These are phyloP conservation scores for Geotrichum reessii DNA, from an alignment of 1,139 yeast genomes.

Conservation along the genomic window DNA sequence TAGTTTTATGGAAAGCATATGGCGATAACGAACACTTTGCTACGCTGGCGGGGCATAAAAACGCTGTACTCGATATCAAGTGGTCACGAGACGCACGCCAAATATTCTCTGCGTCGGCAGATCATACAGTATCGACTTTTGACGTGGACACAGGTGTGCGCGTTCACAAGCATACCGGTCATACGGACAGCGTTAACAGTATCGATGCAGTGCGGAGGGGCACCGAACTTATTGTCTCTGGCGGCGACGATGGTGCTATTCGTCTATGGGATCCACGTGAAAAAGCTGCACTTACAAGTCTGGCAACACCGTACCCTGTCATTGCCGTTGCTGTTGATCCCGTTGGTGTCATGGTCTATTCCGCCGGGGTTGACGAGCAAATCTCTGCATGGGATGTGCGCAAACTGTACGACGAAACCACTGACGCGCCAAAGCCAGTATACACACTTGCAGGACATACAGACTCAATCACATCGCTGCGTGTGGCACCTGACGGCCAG, in stretches of 20 bases:
- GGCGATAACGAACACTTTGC: constrained; percentile 41
- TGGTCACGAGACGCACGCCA: constrained; percentile 43
- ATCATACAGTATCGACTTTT: constrained; percentile 48
- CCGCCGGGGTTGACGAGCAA: constrained; percentile 64
- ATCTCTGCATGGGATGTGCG: constrained; percentile 52
- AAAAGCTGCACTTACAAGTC: constrained; percentile 39
- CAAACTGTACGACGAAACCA: constrained; percentile 14
- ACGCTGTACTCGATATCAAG: constrained; percentile 45
- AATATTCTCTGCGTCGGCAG: constrained; percentile 45
- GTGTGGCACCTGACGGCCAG: constrained; percentile 47
- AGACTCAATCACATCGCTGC: constrained; percentile 49
- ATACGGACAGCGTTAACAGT: constrained; percentile 49
- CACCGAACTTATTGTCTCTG: constrained; percentile 44
- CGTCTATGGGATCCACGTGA: constrained; percentile 59
- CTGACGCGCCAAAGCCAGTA: constrained; percentile 29
- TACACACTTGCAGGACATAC: constrained; percentile 43
- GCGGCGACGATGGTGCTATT: constrained; percentile 60
- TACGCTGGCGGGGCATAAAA: constrained; percentile 44
- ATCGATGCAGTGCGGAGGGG: constrained; percentile 38
- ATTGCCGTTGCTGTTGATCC: constrained; percentile 45
- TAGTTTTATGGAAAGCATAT: constrained; percentile 42
- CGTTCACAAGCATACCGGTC: constrained; percentile 42
- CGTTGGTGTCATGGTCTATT: constrained; percentile 44
- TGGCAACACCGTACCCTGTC: constrained; percentile 52
- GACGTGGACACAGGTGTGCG: constrained; percentile 54